phyloP scores from a whole-genome alignment of 1,139 yeast species.

The Magnusiomyces magnusii region DNA sequence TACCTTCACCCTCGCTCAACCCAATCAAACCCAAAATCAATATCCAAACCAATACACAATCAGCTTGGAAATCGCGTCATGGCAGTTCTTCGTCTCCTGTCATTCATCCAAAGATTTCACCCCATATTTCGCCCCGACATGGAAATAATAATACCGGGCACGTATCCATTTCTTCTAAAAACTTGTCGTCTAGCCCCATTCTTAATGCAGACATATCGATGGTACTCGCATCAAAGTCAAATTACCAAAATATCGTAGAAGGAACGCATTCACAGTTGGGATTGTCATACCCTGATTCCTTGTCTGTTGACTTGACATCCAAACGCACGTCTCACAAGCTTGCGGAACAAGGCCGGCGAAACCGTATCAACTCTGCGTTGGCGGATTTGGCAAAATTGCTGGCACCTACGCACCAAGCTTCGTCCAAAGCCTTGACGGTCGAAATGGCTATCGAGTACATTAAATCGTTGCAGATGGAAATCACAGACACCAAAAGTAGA shows the following conservation, averaged over 20 bases:
- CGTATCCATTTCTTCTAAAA: constrained; percentile 20
- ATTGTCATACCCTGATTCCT: constrained; percentile 35
- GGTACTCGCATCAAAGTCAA: constrained; percentile 36
- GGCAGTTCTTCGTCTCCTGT: constrained; percentile 22
- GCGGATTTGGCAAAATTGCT: constrained; percentile 62
- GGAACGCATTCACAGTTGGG: constrained; percentile 39
- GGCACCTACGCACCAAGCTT: constrained; percentile 46
- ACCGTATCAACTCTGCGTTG: constrained; percentile 82
- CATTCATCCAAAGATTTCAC: constrained; percentile 23
- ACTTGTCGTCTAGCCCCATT: constrained; percentile 4
- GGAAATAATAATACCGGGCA: constrained; percentile 15
- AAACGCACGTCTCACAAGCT: constrained; percentile 70
- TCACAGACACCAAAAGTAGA: constrained; percentile 32
- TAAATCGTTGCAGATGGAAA: constrained; percentile 42
- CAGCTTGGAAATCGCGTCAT: constrained; percentile 7
- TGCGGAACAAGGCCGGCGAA: constrained; percentile 94
- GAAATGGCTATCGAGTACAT: constrained; percentile 78
- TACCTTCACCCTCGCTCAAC: constrained; percentile 3
- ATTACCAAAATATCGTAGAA: constrained; percentile 39
- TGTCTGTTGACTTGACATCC: constrained; percentile 35
- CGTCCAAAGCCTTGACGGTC: constrained; percentile 91
- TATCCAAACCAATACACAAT: constrained; percentile 15
- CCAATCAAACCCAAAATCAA: constrained; percentile 12
- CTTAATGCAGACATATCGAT: constrained; percentile 25
- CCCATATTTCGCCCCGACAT: constrained; percentile 19